Base-by-base conservation (phyloP, 495 filamentous ascomycete genomes). In the Xylaria scruposa region DNA sequence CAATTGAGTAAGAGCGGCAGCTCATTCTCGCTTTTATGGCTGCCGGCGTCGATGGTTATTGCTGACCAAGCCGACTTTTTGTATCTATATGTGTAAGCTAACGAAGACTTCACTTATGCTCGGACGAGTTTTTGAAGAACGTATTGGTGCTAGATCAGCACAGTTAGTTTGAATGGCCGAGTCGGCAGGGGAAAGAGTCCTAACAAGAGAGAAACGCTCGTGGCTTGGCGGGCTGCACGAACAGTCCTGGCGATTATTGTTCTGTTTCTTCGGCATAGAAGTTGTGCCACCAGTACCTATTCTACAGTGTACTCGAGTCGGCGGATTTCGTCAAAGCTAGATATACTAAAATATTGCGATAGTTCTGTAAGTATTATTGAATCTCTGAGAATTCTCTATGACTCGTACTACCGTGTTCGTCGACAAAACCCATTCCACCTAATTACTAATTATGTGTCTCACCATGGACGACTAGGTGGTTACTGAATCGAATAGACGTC, bases 211-310 rank as follows among this genome's bases (percentile, higher is more conserved):
- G 26, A 59, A 59, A 31, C 15, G 19, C 54, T 59, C 54, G 8
- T 12, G n/a, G 59, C 59, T 42, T 62, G 12, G 36, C 59, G 19
- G 17, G 21, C 59, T 42, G 36, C 36, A 62, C 36, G 59, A 42
- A 38, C 26, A 62, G 9, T 38, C 19, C 24, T 29, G 26, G 2
- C 10, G 51, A 10, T 24, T 7, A 10, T 7, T 54, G 7, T 51
- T 24, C 7, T 24, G n/a, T 51, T 54, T 29, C 51, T 24, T 54
- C 51, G 21, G 21, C 51, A 54, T 13, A 10, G 51, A 54, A 29
- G 51, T 54, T 54, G 51, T 54, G 51, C 51, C 4, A 54, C 21
- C 51, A 54, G 24, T 54, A 54, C 24, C n/a, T n/a, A n/a, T n/a
- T 54, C 24, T 15, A 15, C 46, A n/a, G 5, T 21, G 12, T 24